Conservation (phyloP, 2,329 filamentous ascomycete species). For the Alternaria incomplexa region DNA sequence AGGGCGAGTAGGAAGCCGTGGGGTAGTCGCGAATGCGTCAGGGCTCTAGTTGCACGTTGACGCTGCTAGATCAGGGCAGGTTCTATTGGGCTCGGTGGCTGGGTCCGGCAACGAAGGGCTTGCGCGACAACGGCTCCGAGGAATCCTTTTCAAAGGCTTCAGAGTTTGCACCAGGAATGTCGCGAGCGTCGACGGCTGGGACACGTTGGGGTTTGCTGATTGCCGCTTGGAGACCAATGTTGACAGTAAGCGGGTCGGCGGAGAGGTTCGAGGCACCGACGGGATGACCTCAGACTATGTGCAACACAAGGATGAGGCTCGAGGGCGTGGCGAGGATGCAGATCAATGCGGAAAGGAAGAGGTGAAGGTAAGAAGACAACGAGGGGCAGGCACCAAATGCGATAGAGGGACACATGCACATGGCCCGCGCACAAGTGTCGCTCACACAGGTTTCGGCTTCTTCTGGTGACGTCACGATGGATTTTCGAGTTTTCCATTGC, state of each 20-base stretch:
- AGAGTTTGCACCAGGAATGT: conserved; percentile 12
- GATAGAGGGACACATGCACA: conserved; percentile 10
- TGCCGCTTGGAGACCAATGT: conserved; percentile 7
- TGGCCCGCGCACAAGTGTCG: conserved; percentile 10
- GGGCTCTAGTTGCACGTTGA: conserved; percentile 35
- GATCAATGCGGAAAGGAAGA: conserved; percentile 31
- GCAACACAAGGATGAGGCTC: conserved; percentile 30
- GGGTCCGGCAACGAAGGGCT: conserved; percentile 20
- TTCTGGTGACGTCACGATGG: conserved; percentile 21
- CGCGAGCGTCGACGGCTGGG: not conserved
- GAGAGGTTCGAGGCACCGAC: conserved; percentile 25
- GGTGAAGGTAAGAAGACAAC: conserved; percentile 14
- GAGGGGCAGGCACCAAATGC: conserved; percentile 15
- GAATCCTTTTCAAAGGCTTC: not conserved
- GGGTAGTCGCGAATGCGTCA: conserved; percentile 20
- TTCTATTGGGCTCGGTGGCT: conserved; percentile 21
- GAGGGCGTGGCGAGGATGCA: conserved; percentile 23
- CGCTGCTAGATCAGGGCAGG: conserved; percentile 23
- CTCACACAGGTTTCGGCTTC: conserved; percentile 20
- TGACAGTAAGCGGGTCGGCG: conserved; percentile 21
- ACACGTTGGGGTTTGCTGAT: not conserved
- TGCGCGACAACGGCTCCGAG: conserved; percentile 13
- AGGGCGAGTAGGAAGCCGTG: conserved; percentile 20
- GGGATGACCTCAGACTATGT: conserved; percentile 7
- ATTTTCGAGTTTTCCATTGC: conserved; percentile 20